Evolutionary conservation across 805 yeast species (phyloP), one percentile per base, ranked within the genome.

Genomic region (Kregervanrija fluxuum): DNA sequence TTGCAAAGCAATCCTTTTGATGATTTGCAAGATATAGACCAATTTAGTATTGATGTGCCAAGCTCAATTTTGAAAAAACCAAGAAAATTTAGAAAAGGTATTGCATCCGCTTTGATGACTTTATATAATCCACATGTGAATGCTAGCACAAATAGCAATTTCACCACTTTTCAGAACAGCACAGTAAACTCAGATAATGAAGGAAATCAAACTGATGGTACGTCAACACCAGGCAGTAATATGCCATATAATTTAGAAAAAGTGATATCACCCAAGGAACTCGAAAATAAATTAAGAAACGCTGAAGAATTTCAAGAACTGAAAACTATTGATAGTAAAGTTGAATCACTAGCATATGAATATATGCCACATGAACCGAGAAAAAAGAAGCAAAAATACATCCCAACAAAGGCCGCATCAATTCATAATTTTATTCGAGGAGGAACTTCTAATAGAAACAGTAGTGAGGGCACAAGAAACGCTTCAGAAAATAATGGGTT

Each of bases 81-180:
- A 0, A 68, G 72, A 36, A 75, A 74, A 43, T 90, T 87, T 11
- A 83, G 83, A 53, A 89, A 89, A 22, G 96, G 97, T 62, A 91
- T 89, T 13, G 70, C 89, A 30, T 85, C 95, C 0, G 79, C 91
- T 1, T 70, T 89, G 49, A 69, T 89, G 50, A 74, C 80, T 48
- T 68, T 89, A 40, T 88, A 89, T 57, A 82, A 79, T 35, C 52
- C 59, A 5, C 48, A 47, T 13, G 31, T 44, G 33, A 49, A 22
- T 22, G 28, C 6, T 40, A 68, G 71, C 54, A 73, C 58, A 40
- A 12, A 15, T 17, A 5, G 9, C 28, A 35, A 46, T 37, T 5
- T 22, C 28, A 22, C 8, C 28, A 22, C 8, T 22, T 22, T 22
- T 22, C 28, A 22, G 6, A 22, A 22, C 28, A 22, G 28, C 28